Percentiles rank a stretch among this genome's conserved stretches.
Evolutionary conservation across 1,284 basidiomycete species (phyloP).

Genomic region (Ganoderma meredithae): DNA sequence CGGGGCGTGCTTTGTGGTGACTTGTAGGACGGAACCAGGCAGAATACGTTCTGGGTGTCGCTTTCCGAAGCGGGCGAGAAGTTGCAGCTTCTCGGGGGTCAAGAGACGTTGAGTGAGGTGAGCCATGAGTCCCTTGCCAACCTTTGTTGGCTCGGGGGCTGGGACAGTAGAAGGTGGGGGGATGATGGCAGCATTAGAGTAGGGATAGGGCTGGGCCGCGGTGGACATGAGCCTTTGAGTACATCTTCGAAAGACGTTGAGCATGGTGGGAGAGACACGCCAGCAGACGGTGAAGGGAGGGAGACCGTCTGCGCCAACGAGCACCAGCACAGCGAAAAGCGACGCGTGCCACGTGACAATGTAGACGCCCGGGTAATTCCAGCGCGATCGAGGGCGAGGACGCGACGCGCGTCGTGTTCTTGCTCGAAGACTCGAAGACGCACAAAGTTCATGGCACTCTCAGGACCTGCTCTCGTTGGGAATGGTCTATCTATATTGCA

Average conservation of each 20-base stretch:
- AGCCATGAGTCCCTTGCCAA: conserved; percentile 83
- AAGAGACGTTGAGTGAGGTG: conserved; percentile 75
- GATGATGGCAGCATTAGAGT: conserved; percentile 72
- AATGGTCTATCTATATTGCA: conserved; percentile 1
- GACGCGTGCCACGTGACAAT: conserved; percentile 26
- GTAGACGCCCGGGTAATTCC: conserved; percentile 16
- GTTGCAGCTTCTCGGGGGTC: conserved; percentile 69
- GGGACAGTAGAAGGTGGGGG: conserved; percentile 54
- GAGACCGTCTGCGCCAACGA: conserved; percentile 11
- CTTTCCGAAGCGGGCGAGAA: conserved; percentile 77
- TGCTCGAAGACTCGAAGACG: not conserved
- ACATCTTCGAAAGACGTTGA: conserved; percentile 38
- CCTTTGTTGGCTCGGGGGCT: conserved; percentile 55
- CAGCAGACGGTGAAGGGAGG: conserved; percentile 10
- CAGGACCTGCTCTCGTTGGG: conserved; percentile 2
- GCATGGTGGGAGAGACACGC: conserved; percentile 31
- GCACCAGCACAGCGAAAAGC: conserved; percentile 15
- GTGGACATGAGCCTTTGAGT: conserved; percentile 53
- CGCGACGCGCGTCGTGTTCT: conserved; percentile 17
- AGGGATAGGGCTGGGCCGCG: conserved; percentile 65
- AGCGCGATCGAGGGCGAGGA: not conserved
- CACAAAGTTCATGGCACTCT: conserved; percentile 2
- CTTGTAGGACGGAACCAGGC: conserved; percentile 84
- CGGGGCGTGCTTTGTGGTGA: conserved; percentile 75
- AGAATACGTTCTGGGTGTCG: conserved; percentile 70